Base-by-base conservation (phyloP, 177 flowering plant genomes). In the Tripterygium wilfordii region DNA sequence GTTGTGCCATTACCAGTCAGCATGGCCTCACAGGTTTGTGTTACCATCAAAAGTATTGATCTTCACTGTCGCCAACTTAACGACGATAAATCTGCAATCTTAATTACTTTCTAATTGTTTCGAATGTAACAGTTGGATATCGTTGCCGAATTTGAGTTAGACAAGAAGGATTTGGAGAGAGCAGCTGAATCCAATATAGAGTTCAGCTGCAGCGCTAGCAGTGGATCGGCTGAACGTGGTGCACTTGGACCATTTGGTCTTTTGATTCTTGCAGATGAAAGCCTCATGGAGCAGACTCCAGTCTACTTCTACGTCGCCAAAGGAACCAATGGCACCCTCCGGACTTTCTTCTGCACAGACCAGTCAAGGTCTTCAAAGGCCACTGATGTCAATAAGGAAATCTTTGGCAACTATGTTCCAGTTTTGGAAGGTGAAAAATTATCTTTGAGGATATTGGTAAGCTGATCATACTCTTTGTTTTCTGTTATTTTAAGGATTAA, bases 221-320 rank as follows among this genome's bases (percentile, higher is more conserved):
- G 70, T 14, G 89, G 92, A 1, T 72, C 87, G 10, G 63, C 73
- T 2, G 62, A 61, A 38, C 67, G 83, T 19, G 79, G 85, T 6
- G 66, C 68, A 19, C 40, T 84, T 23, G 96, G 96, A 9, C 96
- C 96, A 3, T 87, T 87, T 27, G 96, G 96, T 5, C 32, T 87
- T 13, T 50, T 79, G 13, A 85, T 87, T 10, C 69, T 82, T 13
- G 80, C 89, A 1, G 87, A 80, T 51, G 56, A 66, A 4, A 36
- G 21, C 36, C 76, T 42, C 2, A 21, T 62, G 0, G 96, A 87
- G 69, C 78, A 76, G 38, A 87, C 89, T 4, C 85, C 89, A 0
- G 72, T 82, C 5, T 83, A 72, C 42, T 87, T 87, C 63, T 82
- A 84, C 42, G 30, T 87, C n/a, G 75, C 60, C 6, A 84, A 77